A percentile compares a stretch with the other conserved stretches of the same genome.
Conservation (phyloP, 176 grass and related monocot genomes). For the Elaeis guineensis region DNA sequence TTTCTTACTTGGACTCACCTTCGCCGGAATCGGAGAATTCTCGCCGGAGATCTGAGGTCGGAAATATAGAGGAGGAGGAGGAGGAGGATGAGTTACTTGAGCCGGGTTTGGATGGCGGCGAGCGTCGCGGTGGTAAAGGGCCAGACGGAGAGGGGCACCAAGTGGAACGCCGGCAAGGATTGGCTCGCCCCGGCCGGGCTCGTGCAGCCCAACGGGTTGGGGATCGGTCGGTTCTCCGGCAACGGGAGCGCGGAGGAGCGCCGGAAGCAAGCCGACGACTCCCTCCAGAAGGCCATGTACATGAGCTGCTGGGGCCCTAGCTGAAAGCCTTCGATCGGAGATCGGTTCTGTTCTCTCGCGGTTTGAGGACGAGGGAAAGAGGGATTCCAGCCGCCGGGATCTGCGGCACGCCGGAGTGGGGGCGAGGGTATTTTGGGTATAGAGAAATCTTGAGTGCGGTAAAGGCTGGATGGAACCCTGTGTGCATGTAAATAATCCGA, state of each 20-base stretch:
- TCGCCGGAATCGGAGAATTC: no score
- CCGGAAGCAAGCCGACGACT: conserved; percentile 9
- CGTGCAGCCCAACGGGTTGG: conserved; percentile 2
- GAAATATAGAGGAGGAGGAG: no score
- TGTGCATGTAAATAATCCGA: no score
- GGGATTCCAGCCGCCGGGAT: no score
- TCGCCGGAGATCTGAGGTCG: no score
- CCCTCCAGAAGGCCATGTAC: conserved; percentile 35
- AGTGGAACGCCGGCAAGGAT: neutral
- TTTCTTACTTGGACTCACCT: no score
- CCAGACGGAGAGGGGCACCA: conserved; percentile 22
- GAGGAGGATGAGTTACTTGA: conserved; percentile 25
- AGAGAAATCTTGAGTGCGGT: no score
- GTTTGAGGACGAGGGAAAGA: no score
- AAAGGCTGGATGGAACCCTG: no score
- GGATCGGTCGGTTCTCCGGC: conserved; percentile 2
- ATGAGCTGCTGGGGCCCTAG: conserved; percentile 37
- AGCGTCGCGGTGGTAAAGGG: conserved; percentile 21
- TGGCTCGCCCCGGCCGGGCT: conserved; percentile 11
- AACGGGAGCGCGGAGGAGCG: conserved; percentile 11
- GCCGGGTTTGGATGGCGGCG: conserved; percentile 34
- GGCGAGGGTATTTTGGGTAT: no score
- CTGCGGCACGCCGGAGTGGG: no score
- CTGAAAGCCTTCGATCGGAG: neutral
- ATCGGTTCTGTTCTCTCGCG: no score